phyloP scores from a whole-genome alignment of 169 alveolate species.

The Plasmodium malariae region DNA sequence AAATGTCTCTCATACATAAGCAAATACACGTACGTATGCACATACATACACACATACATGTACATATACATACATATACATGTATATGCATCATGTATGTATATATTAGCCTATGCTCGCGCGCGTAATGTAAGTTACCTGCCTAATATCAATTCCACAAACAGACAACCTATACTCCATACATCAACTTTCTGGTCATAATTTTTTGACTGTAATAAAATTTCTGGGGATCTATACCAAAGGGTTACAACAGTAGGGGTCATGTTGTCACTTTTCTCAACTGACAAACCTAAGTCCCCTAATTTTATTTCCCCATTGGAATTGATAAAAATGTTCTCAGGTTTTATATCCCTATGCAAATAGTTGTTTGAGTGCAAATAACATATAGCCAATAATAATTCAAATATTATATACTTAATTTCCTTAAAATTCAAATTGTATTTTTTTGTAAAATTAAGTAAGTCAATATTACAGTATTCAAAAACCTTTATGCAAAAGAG shows the following conservation, averaged over 20 bases:
- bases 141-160: conserved; percentile 88
- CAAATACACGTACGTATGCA: too few relatives aligned
- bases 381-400: conserved; percentile 77
- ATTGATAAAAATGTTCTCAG: conserved; percentile 83
- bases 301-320: conserved; percentile 80
- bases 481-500: conserved; percentile 32
- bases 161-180: conserved; percentile 91
- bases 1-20: too few relatives aligned
- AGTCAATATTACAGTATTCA: conserved; percentile 63
- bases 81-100: too few relatives aligned
- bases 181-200: conserved; percentile 90
- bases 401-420: conserved; percentile 83
- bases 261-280: conserved; percentile 76
- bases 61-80: too few relatives aligned
- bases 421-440: conserved; percentile 43
- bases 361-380: conserved; percentile 81
- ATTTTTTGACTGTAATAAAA: conserved; percentile 82
- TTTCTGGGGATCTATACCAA: conserved; percentile 94
- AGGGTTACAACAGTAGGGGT: conserved; percentile 85
- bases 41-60: too few relatives aligned
- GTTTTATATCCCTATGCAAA: conserved; percentile 85
- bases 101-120: too few relatives aligned
- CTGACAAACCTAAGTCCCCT: conserved; percentile 85
- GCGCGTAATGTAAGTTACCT: conserved; percentile 56
- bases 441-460: conserved; percentile 44